Conservation (phyloP, 345 rosid genomes). For the Ceriops tagal region DNA sequence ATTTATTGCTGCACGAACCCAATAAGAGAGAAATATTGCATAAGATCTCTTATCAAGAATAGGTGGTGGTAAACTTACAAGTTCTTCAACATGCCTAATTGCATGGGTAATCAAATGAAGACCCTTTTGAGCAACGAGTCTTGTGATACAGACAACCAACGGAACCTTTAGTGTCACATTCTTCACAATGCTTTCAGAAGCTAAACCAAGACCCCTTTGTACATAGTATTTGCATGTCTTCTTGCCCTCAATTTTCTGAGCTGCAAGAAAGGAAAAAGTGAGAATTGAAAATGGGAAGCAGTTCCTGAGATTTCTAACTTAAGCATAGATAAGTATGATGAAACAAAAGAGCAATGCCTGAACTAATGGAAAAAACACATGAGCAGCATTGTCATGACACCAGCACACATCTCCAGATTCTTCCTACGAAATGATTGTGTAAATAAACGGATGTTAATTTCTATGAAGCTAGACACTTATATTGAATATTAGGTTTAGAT, state of each 20-base stretch:
- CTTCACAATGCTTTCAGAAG: slow-evolving; percentile 23
- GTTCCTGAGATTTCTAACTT: neutral
- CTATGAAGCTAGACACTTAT: too few species aligned
- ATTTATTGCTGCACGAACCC: neutral
- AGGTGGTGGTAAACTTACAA: slow-evolving; percentile 32
- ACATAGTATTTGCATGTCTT: slow-evolving; percentile 42
- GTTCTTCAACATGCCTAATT: slow-evolving; percentile 39
- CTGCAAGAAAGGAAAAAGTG: slow-evolving; percentile 27
- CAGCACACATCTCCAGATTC: too few species aligned
- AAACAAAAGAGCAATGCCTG: neutral
- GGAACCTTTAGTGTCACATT: slow-evolving; percentile 29
- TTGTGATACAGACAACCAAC: slow-evolving; percentile 50
- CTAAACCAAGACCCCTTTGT: slow-evolving; percentile 51
- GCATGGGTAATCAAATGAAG: slow-evolving; percentile 60
- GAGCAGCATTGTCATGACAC: too few species aligned
- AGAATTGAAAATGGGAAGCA: slow-evolving; percentile 1
- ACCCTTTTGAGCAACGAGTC: slow-evolving; percentile 61
- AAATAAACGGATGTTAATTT: too few species aligned
- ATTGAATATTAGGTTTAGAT: too few species aligned
- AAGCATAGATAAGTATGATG: neutral
- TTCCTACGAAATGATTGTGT: too few species aligned
- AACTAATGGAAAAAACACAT: neutral
- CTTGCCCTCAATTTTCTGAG: slow-evolving; percentile 43
- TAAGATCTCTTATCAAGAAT: neutral
- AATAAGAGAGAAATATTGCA: neutral